phyloP scores from a whole-genome alignment of 1,139 yeast genomes.

The Barnettozyma hawaiiensis region DNA sequence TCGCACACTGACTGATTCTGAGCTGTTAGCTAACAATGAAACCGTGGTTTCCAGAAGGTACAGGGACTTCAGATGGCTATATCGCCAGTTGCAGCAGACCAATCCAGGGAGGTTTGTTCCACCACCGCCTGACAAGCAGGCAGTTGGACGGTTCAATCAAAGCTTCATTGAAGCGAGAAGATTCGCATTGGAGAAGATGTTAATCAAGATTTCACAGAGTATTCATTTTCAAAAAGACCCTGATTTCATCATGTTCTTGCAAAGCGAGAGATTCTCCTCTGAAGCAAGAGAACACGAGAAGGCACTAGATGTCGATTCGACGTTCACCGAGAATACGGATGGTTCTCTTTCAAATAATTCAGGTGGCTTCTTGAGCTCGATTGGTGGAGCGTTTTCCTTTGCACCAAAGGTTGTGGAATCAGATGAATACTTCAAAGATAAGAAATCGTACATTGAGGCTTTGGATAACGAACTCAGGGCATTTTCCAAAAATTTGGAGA shows the following conservation, averaged over 20 bases:
- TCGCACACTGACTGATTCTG: conserved; percentile 47
- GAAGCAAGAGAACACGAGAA: conserved; percentile 55
- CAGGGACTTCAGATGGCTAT: conserved; percentile 81
- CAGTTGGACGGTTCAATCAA: conserved; percentile 82
- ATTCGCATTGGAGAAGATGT: conserved; percentile 83
- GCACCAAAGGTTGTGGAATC: conserved; percentile 66
- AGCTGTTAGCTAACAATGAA: conserved; percentile 31
- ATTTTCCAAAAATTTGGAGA: conserved; percentile 65
- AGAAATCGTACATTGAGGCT: conserved; percentile 62
- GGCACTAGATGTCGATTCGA: conserved; percentile 45
- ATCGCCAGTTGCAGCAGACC: conserved; percentile 77
- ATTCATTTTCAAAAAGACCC: conserved; percentile 58
- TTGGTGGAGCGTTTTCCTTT: conserved; percentile 40
- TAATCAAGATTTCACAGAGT: conserved; percentile 56
- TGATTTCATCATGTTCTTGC: conserved; percentile 74
- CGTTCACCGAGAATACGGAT: conserved; percentile 31
- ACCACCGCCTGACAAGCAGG: conserved; percentile 96
- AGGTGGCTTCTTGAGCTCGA: conserved; percentile 28
- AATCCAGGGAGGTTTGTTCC: conserved; percentile 92
- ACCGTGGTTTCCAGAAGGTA: conserved; percentile 67
- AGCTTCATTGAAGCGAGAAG: conserved; percentile 85
- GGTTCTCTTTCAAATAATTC: conserved; percentile 19
- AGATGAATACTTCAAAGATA: conserved; percentile 70
- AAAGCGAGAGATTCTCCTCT: conserved; percentile 63
- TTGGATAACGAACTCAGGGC: conserved; percentile 70